These are phyloP conservation scores for Apiotrichum gamsii DNA, from an alignment of 1,284 basidiomycete genomes.

Conservation along the genomic window DNA sequence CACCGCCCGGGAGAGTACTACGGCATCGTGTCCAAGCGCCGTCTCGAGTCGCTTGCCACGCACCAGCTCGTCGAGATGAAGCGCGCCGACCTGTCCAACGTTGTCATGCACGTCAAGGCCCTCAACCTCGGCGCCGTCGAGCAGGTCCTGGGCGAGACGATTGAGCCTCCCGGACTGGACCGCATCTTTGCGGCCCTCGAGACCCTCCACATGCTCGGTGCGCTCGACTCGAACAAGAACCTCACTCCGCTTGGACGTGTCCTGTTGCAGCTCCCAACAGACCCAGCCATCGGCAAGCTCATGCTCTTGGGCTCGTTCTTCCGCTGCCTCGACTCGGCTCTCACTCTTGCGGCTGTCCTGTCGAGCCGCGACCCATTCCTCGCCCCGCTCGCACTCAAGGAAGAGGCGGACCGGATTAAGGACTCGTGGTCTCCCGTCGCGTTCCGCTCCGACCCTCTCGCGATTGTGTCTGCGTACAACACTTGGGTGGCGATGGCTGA, in stretches of 20 bases:
- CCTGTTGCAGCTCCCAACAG: slow-evolving; percentile 81
- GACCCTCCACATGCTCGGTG: slow-evolving; percentile 78
- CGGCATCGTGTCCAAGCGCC: slow-evolving; percentile 67
- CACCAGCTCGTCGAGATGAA: slow-evolving; percentile 97
- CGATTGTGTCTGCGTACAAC: slow-evolving; percentile 74
- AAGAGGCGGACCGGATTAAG: slow-evolving; percentile 60
- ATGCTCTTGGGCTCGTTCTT: slow-evolving; percentile 89
- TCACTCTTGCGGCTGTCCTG: slow-evolving; percentile 83
- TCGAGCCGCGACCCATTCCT: slow-evolving; percentile 89
- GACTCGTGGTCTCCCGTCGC: slow-evolving; percentile 64
- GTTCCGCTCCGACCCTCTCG: slow-evolving; percentile 80
- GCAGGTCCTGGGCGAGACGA: slow-evolving; percentile 75
- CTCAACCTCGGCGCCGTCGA: slow-evolving; percentile 85
- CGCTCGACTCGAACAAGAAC: slow-evolving; percentile 67
- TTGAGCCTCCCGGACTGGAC: slow-evolving; percentile 79
- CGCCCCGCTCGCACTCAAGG: slow-evolving; percentile 56
- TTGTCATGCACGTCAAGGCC: slow-evolving; percentile 97
- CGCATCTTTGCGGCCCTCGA: slow-evolving; percentile 77
- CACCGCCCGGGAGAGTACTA: slow-evolving; percentile 89
- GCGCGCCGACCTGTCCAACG: slow-evolving; percentile 80
- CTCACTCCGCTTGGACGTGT: slow-evolving; percentile 84
- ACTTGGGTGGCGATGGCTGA: slow-evolving; percentile 70
- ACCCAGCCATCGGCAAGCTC: slow-evolving; percentile 82
- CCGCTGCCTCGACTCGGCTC: slow-evolving; percentile 81
- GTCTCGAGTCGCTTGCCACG: slow-evolving; percentile 61